Conservation (phyloP, 1,284 basidiomycete species). For the Boletus sp. region DNA sequence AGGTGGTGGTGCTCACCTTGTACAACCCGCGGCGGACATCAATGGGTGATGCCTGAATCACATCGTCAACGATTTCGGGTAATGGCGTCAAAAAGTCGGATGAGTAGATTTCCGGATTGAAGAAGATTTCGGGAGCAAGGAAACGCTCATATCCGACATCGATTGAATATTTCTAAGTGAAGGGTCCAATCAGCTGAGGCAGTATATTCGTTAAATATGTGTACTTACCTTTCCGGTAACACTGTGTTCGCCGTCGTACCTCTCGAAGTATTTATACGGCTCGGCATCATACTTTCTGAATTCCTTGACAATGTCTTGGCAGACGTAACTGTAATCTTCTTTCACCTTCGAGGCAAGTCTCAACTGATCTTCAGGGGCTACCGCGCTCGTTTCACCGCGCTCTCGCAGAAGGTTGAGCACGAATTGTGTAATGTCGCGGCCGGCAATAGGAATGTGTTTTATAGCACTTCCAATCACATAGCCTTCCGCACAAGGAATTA, state of each 20-base stretch:
- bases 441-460: conserved; percentile 99
- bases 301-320: conserved; percentile 99
- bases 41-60: conserved; percentile 95
- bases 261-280: conserved; percentile 94
- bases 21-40: conserved; percentile 93
- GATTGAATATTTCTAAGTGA: conserved; percentile 75
- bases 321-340: conserved; percentile 98
- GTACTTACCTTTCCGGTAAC: conserved; percentile 83
- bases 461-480: conserved; percentile 99
- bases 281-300: conserved; percentile 98
- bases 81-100: conserved; percentile 98
- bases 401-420: conserved; percentile 96
- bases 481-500: conserved; percentile 95
- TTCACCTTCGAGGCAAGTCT: conserved; percentile 94
- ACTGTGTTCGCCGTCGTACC: conserved; percentile 91
- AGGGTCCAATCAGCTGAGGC: not conserved
- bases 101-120: conserved; percentile 98
- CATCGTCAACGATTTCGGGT: conserved; percentile 94
- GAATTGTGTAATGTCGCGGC: conserved; percentile 96
- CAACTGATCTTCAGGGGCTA: conserved; percentile 97
- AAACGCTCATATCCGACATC: conserved; percentile 99
- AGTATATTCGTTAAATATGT: too few relatives aligned
- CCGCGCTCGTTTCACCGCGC: conserved; percentile 85
- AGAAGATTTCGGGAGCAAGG: conserved; percentile 98
- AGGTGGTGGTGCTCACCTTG: conserved; percentile 57